These are phyloP conservation scores for Naganishia cerealis DNA, from an alignment of 1,284 basidiomycete species.

Conservation along the genomic window DNA sequence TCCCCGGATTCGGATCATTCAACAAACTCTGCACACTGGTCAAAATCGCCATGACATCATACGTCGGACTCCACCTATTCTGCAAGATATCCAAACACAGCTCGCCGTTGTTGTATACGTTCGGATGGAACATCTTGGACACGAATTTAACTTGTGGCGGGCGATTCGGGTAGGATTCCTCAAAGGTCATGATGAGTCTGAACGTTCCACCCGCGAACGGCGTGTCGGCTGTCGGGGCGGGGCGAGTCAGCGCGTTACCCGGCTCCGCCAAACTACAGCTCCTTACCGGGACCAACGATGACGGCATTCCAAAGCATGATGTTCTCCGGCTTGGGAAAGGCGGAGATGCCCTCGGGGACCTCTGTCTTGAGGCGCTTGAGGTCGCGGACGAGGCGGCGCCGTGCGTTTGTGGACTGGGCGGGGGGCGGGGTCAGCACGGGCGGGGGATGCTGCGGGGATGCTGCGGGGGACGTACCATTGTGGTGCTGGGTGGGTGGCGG, in stretches of 20 bases:
- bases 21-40: slow-evolving; percentile 92
- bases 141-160: slow-evolving; percentile 96
- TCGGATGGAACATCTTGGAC: slow-evolving; percentile 97
- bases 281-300: slow-evolving; percentile 92
- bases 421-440: background rate
- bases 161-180: slow-evolving; percentile 97
- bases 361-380: slow-evolving; percentile 93
- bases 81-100: slow-evolving; percentile 97
- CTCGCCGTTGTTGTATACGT: slow-evolving; percentile 97
- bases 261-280: slow-evolving; percentile 32
- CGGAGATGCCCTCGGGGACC: slow-evolving; percentile 92
- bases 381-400: slow-evolving; percentile 86
- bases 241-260: background rate
- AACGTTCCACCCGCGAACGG: slow-evolving; percentile 99
- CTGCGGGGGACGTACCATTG: background rate
- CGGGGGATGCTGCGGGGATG: background rate
- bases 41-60: slow-evolving; percentile 96
- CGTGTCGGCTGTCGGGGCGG: slow-evolving; percentile 71
- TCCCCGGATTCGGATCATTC: slow-evolving; percentile 95
- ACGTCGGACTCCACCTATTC: slow-evolving; percentile 96
- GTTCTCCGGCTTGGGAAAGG: slow-evolving; percentile 94
- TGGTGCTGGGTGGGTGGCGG: background rate
- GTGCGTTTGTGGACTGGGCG: slow-evolving; percentile 75
- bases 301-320: slow-evolving; percentile 99
- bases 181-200: slow-evolving; percentile 90